Evolutionary conservation across 192 early-diverging fungal genomes (phyloP), one percentile per base, ranked within the genome.

Genomic region (Haplosporangium gracile): DNA sequence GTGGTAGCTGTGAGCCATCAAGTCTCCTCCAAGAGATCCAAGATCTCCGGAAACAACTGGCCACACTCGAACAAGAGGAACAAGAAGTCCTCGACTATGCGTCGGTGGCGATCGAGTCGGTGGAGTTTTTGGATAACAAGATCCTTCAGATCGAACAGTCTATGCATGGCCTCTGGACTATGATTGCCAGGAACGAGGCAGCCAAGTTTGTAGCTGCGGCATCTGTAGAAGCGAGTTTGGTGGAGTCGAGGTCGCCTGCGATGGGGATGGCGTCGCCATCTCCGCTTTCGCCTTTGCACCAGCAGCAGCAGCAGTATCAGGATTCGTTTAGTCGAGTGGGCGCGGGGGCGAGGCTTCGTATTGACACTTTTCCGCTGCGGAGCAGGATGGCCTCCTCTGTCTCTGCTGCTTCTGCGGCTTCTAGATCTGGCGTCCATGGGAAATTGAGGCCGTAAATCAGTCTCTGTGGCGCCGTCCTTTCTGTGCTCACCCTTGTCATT

Each of bases 181-280:
- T 63, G 60, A 63, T 63, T 29, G 60, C 60, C 60, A 63, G 60
- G 29, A 63, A 63, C 26, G 60, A 63, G 60, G 60, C 60, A 7
- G 26, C 60, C 60, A 63, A 63, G 60, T 63, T 63, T 63, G 60
- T 29, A 10, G 26, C 60, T 63, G 29, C 29, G 11, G 60, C 26
- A 11, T 29, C 60, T 32, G 2, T 36, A 36, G 36, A 2, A 36
- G 18, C 24, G 15, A 51, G 20, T 22, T 20, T 15, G 24, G 9
- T 5, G 24, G 60, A 29, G n/a, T 26, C 60, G 11, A 57, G 60
- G 60, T 63, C 29, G 8, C 60, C 60, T 26, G 26, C 2, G n/a
- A 29, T 63, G 11, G 60, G 60, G 29, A n/a, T 63, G 60, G n/a
- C 60, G 11, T 32, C 60, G 2, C 60, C 26, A 15, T 29, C 60